A percentile compares a stretch with the other conserved stretches of the same genome.
These are phyloP conservation scores for Marasmius sp. DNA, from an alignment of 1,284 basidiomycete genomes.

Conservation along the genomic window DNA sequence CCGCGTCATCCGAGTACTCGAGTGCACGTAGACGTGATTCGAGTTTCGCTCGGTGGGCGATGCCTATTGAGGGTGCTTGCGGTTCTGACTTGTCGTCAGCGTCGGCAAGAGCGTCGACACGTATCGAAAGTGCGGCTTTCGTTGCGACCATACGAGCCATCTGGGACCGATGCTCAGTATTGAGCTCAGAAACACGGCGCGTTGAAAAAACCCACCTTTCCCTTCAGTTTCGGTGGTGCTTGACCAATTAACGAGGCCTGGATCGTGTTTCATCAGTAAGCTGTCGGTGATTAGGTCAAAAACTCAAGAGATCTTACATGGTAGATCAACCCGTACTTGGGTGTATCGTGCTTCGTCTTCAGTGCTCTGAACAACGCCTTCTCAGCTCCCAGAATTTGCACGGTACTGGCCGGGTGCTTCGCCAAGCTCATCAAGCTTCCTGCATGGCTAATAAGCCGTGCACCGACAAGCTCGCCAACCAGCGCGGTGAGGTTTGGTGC, in stretches of 20 bases:
- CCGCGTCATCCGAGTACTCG: conserved; percentile 79
- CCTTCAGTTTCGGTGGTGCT: conserved; percentile 97
- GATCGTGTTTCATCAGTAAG: conserved; percentile 3
- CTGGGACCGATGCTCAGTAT: conserved; percentile 32
- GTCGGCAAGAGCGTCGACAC: conserved; percentile 95
- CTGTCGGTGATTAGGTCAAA: conserved; percentile 6
- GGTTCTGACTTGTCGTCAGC: conserved; percentile 87
- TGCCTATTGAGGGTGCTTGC: conserved; percentile 81
- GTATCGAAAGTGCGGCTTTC: conserved; percentile 94
- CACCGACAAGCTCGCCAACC: conserved; percentile 96
- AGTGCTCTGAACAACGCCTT: conserved; percentile 97
- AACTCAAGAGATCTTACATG: conserved; percentile 57
- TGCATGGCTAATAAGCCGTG: conserved; percentile 94
- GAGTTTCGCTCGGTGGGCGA: conserved; percentile 93
- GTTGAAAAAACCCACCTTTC: conserved; percentile 62
- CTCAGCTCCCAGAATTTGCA: conserved; percentile 98
- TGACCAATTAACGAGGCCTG: conserved; percentile 94
- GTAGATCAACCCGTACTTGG: conserved; percentile 97
- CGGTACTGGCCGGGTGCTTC: conserved; percentile 96
- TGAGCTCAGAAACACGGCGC: neutral
- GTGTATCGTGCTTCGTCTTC: conserved; percentile 99
- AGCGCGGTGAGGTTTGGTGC: conserved; percentile 96
- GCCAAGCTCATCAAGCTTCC: conserved; percentile 92
- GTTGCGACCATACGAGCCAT: conserved; percentile 99
- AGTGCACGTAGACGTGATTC: conserved; percentile 91